phyloP scores from a whole-genome alignment of 768 basidiomycete species.

The Russula brevipes region DNA sequence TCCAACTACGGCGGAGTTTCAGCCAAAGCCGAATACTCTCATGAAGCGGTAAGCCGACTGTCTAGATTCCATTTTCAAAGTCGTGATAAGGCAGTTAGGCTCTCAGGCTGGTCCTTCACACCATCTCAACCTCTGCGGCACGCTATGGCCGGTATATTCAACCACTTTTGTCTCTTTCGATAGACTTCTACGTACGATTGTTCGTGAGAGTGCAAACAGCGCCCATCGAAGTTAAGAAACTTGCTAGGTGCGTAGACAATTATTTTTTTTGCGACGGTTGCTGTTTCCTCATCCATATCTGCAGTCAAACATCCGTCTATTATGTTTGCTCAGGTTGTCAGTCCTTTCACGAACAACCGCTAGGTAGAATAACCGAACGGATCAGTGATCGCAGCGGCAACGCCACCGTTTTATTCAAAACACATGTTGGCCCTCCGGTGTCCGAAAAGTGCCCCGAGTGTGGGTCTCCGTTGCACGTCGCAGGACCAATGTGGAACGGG shows the following conservation, averaged over 20 bases:
- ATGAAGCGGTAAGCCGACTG: slow-evolving; percentile 68
- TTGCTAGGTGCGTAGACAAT: slow-evolving; percentile 54
- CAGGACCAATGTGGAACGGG: slow-evolving; percentile 97
- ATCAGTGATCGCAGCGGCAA: slow-evolving; percentile 50
- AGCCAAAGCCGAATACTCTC: slow-evolving; percentile 88
- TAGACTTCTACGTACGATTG: slow-evolving; percentile 94
- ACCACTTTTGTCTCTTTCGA: slow-evolving; percentile 84
- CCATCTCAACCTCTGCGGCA: slow-evolving; percentile 79
- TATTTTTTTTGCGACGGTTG: background rate
- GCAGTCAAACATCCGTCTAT: slow-evolving; percentile 79
- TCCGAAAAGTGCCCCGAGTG: slow-evolving; percentile 77
- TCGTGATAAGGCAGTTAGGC: slow-evolving; percentile 46
- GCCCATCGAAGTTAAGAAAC: slow-evolving; percentile 79
- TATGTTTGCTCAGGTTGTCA: slow-evolving; percentile 86
- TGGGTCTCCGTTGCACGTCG: slow-evolving; percentile 71
- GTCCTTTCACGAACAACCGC: slow-evolving; percentile 72
- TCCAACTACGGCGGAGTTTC: slow-evolving; percentile 93
- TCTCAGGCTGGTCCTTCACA: slow-evolving; percentile 83
- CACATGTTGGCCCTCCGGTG: slow-evolving; percentile 61
- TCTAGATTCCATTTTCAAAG: background rate
- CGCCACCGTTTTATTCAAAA: slow-evolving; percentile 65
- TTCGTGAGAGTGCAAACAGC: slow-evolving; percentile 75
- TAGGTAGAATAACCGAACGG: slow-evolving; percentile 70
- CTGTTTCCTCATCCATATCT: background rate
- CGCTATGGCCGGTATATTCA: slow-evolving; percentile 90